Percentiles rank a stretch among this genome's conserved stretches.
phyloP scores from a whole-genome alignment of 108 stramenopile species.

The Cyclotella choctawhatcheeana region DNA sequence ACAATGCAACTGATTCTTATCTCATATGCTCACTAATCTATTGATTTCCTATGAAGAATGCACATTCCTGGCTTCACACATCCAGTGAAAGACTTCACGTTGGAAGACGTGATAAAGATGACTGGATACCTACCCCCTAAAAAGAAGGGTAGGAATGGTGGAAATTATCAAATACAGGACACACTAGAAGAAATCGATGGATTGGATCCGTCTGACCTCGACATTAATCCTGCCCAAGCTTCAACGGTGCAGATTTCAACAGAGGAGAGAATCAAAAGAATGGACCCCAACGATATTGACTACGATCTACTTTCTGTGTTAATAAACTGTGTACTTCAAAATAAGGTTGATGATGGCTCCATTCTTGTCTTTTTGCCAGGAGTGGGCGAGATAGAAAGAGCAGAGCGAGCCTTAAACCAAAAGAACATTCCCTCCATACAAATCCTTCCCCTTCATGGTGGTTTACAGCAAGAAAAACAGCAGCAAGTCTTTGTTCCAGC shows the following conservation, averaged over 20 bases:
- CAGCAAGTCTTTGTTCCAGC: conserved; percentile 79
- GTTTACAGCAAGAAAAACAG: conserved; percentile 89
- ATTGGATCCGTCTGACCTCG: conserved; percentile 27
- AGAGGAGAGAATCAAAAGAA: conserved; percentile 73
- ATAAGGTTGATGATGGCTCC: conserved; percentile 69
- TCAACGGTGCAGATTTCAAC: conserved; percentile 39
- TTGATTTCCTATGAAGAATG: conserved; percentile 40
- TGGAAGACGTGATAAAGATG: conserved; percentile 86
- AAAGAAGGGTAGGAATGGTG: conserved; percentile 62
- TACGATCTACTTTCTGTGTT: conserved; percentile 74
- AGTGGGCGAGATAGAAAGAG: conserved; percentile 87
- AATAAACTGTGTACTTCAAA: conserved; percentile 55
- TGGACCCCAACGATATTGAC: conserved; percentile 71
- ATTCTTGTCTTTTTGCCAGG: conserved; percentile 95
- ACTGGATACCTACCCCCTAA: conserved; percentile 85
- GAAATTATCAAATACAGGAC: conserved; percentile 68
- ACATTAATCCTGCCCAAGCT: conserved; percentile 7
- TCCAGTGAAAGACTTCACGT: conserved; percentile 87
- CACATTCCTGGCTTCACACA: conserved; percentile 95
- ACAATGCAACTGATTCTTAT: background rate
- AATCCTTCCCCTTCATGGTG: conserved; percentile 92
- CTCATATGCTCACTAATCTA: background rate
- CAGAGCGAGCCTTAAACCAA: conserved; percentile 53
- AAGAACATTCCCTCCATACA: conserved; percentile 37
- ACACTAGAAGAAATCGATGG: conserved; percentile 62